Evolutionary conservation across 345 rosid species (phyloP).

Genomic region (Microcos paniculata): DNA sequence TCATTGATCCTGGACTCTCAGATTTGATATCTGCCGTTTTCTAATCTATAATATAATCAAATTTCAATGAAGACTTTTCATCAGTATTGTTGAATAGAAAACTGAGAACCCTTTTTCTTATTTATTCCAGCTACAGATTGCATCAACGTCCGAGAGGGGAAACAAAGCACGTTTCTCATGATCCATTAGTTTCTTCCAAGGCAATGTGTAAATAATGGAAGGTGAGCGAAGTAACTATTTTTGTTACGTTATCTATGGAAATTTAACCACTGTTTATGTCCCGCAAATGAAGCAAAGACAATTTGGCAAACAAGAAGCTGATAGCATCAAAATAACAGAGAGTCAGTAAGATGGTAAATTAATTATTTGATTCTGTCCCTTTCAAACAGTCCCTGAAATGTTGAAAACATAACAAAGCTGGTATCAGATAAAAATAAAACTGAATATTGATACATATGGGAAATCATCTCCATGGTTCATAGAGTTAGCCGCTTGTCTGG

Average conservation of each 20-base stretch:
- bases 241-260: neutral
- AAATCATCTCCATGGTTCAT: conserved; percentile 7
- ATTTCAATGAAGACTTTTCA: neutral
- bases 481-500: neutral
- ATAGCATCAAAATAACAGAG: neutral
- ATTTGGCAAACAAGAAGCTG: conserved; percentile 5
- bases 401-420: conserved; percentile 12
- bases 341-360: conserved; percentile 6
- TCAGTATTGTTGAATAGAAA: neutral
- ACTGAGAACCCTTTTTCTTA: neutral
- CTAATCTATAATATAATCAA: neutral
- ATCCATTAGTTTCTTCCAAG: neutral
- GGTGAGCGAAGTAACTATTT: neutral
- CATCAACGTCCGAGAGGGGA: neutral
- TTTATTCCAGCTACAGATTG: neutral
- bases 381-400: neutral
- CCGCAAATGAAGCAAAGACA: neutral
- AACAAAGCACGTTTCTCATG: conserved; percentile 6
- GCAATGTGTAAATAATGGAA: neutral
- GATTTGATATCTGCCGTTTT: neutral
- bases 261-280: neutral
- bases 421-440: conserved; percentile 10
- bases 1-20: neutral
- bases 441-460: neutral
- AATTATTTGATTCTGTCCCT: neutral